These are phyloP conservation scores for Apiospora hydei DNA, from an alignment of 2,329 filamentous ascomycete genomes.

Conservation along the genomic window DNA sequence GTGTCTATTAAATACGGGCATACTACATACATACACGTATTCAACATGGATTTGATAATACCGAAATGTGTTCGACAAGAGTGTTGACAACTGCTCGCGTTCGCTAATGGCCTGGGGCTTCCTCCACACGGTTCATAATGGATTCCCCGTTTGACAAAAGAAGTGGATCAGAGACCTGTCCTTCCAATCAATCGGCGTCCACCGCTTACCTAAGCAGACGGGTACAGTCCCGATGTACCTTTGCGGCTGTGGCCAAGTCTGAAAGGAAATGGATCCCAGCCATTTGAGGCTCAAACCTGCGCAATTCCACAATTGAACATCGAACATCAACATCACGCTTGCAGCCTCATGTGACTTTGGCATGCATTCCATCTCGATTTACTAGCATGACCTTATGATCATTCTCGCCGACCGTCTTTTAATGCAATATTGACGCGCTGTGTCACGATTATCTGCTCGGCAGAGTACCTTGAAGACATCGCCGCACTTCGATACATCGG, in stretches of 20 bases:
- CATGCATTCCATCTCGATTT: conserved; percentile 20
- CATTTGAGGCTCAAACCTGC: conserved; percentile 17
- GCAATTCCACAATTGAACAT: conserved; percentile 22
- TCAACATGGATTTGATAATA: no score
- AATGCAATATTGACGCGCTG: neutral
- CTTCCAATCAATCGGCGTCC: neutral
- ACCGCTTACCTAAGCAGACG: neutral
- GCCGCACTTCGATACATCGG: neutral
- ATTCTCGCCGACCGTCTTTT: neutral
- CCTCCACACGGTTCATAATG: neutral
- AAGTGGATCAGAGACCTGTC: no score
- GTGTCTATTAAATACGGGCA: no score
- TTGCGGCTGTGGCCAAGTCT: neutral
- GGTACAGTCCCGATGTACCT: neutral
- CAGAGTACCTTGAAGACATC: neutral
- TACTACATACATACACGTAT: no score
- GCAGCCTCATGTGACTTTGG: conserved; percentile 24
- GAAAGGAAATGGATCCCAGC: conserved; percentile 17
- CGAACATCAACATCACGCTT: conserved; percentile 22
- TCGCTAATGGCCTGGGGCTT: no score
- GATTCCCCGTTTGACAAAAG: neutral
- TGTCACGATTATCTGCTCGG: neutral
- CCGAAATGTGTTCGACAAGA: no score
- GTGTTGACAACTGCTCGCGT: no score
- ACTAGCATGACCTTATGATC: neutral